phyloP scores from a whole-genome alignment of 148 eudicot species.

The Rhododendron kiyosumense region DNA sequence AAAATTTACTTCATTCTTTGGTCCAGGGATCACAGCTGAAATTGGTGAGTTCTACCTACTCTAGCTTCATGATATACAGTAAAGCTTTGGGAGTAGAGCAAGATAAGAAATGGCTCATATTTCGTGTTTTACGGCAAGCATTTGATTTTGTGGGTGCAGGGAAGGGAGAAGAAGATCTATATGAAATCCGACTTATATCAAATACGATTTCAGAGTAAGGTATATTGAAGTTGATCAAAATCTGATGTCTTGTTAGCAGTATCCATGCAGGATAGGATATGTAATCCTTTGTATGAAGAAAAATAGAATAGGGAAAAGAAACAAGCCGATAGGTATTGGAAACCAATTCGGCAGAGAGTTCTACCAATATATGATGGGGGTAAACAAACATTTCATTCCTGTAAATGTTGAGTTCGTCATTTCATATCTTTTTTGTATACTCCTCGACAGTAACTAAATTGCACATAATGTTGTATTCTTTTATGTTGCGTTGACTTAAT shows the following conservation, averaged over 20 bases:
- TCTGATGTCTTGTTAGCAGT: neutral
- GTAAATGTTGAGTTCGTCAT: neutral
- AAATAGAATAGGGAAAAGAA: neutral
- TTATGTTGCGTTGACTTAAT: neutral
- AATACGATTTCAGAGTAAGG: constrained; percentile 38
- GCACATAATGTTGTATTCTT: neutral
- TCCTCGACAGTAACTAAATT: neutral
- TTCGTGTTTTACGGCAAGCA: neutral
- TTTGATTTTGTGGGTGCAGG: constrained; percentile 42
- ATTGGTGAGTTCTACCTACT: constrained; percentile 52
- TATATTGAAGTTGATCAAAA: neutral
- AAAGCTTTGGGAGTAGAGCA: neutral
- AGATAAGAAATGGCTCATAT: neutral
- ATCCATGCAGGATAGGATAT: neutral
- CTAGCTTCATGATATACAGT: neutral
- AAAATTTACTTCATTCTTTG: constrained; percentile 89
- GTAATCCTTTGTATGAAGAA: neutral
- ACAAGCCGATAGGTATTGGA: neutral
- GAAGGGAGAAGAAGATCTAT: constrained; percentile 55
- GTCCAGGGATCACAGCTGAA: constrained; percentile 93
- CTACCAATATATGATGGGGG: neutral
- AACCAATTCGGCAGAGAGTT: neutral
- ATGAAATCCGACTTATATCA: constrained; percentile 87
- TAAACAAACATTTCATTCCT: neutral
- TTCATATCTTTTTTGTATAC: neutral